These are phyloP conservation scores for Sarocladium kiliense DNA, from an alignment of 2,329 filamentous ascomycete genomes.

Conservation along the genomic window DNA sequence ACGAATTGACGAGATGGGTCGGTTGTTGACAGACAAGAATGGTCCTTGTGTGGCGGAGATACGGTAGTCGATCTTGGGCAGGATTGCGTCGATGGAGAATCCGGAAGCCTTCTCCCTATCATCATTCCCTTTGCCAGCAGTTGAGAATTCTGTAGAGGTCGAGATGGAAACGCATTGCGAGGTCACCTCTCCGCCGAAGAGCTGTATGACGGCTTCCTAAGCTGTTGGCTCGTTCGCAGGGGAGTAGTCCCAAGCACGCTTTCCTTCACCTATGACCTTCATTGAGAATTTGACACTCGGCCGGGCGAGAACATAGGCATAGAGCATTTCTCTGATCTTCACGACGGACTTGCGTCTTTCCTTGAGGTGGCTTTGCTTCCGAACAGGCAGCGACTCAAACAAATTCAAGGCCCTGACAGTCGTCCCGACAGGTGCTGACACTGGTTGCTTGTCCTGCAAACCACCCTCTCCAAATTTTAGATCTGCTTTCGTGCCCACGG, in stretches of 20 bases:
- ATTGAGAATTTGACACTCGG: slow-evolving; percentile 57
- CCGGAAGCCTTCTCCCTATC: neutral
- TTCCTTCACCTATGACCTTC: slow-evolving; percentile 50
- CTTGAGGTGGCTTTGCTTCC: slow-evolving; percentile 53
- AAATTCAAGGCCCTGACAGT: slow-evolving; percentile 57
- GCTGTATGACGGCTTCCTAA: slow-evolving; percentile 55
- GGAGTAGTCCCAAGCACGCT: slow-evolving; percentile 55
- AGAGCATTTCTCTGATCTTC: slow-evolving; percentile 55
- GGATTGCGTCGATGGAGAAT: slow-evolving; percentile 48
- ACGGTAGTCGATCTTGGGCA: slow-evolving; percentile 47
- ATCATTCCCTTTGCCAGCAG: neutral
- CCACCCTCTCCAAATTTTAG: slow-evolving; percentile 31
- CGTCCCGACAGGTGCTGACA: slow-evolving; percentile 60
- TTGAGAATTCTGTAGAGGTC: neutral
- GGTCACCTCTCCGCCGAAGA: slow-evolving; percentile 54
- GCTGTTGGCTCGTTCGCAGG: slow-evolving; percentile 44
- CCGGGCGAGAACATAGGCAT: slow-evolving; percentile 61
- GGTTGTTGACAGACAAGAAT: slow-evolving; percentile 64
- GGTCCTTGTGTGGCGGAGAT: slow-evolving; percentile 40
- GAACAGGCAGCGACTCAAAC: slow-evolving; percentile 57
- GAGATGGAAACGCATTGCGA: slow-evolving; percentile 36
- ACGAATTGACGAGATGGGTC: slow-evolving; percentile 52
- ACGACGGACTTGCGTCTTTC: slow-evolving; percentile 50
- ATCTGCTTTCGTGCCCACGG: slow-evolving; percentile 47
- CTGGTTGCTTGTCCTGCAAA: slow-evolving; percentile 22